Conservation (phyloP, 805 yeast genomes). For the Myxozyma sirexii region DNA sequence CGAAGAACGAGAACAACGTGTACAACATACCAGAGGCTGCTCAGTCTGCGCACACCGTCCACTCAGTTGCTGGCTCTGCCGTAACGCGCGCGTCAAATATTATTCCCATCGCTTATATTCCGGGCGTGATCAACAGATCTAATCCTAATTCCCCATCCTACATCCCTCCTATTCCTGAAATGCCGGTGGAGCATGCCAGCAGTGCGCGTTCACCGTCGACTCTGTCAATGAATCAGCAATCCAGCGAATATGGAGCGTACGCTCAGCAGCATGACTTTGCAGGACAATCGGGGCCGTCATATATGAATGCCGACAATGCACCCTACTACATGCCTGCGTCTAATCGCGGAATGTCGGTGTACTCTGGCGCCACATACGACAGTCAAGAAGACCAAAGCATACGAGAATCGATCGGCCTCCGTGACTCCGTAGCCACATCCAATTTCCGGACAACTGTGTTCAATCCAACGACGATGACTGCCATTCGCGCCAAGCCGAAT, state of each 20-base stretch:
- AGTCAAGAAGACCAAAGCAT: constrained; percentile 23
- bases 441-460: constrained; percentile 50
- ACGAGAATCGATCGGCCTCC: constrained; percentile 42
- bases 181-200: constrained; percentile 24
- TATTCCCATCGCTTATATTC: constrained; percentile 42
- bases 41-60: constrained; percentile 39
- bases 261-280: constrained; percentile 1
- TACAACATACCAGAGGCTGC: constrained; percentile 10
- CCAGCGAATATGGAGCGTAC: not conserved
- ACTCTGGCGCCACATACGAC: constrained; percentile 30
- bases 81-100: constrained; percentile 66
- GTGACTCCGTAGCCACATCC: constrained; percentile 47
- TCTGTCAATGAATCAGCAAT: not conserved
- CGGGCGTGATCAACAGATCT: constrained; percentile 65
- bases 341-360: constrained; percentile 24
- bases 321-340: not conserved
- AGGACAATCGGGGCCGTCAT: not conserved
- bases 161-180: constrained; percentile 38
- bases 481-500: constrained; percentile 73
- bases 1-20: not conserved
- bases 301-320: not conserved
- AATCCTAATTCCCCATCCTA: constrained; percentile 23
- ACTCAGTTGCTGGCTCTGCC: constrained; percentile 60
- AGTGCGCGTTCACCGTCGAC: not conserved
- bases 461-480: constrained; percentile 59